These are phyloP conservation scores for Malassezia japonica DNA, from an alignment of 1,284 basidiomycete species.

Conservation along the genomic window DNA sequence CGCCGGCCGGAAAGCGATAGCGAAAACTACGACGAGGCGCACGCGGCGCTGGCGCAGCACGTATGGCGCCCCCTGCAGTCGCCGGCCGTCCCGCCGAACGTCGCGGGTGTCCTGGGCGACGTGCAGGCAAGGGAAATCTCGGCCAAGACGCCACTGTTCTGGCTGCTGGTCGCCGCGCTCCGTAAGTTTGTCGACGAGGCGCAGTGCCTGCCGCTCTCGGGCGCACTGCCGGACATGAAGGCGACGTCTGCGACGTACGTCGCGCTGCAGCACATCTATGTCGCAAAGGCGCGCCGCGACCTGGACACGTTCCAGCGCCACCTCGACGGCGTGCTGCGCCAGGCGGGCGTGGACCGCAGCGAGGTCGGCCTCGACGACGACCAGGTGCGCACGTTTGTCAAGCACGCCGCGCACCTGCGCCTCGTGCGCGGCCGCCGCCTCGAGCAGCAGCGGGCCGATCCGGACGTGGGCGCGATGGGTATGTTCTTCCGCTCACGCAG, in stretches of 20 bases:
- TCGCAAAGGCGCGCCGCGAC: conserved; percentile 62
- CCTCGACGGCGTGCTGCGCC: conserved; percentile 37
- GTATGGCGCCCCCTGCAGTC: conserved; percentile 37
- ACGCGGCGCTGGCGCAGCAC: conserved; percentile 36
- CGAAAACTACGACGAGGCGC: conserved; percentile 72
- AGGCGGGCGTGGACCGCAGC: conserved; percentile 16
- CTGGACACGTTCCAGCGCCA: conserved; percentile 53
- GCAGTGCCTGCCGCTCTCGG: conserved; percentile 54
- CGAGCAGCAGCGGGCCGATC: conserved; percentile 44
- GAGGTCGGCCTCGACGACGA: conserved; percentile 49
- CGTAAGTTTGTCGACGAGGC: conserved; percentile 52
- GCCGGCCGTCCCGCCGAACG: conserved; percentile 26
- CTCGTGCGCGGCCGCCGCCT: conserved; percentile 64
- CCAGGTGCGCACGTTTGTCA: conserved; percentile 71
- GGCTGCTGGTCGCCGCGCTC: conserved; percentile 73
- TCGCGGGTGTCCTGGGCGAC: conserved; percentile 55
- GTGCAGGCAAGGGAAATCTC: conserved; percentile 50
- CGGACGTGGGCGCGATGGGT: conserved; percentile 24
- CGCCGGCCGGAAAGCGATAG: conserved; percentile 68
- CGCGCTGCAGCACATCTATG: conserved; percentile 67
- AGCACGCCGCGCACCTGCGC: conserved; percentile 73
- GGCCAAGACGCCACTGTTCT: conserved; percentile 56
- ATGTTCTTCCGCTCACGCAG: not conserved
- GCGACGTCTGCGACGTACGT: conserved; percentile 75
- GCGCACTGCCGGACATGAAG: conserved; percentile 89